Evolutionary conservation across 2,329 filamentous ascomycete species (phyloP).

Genomic region (Trichoderma polysporum): DNA sequence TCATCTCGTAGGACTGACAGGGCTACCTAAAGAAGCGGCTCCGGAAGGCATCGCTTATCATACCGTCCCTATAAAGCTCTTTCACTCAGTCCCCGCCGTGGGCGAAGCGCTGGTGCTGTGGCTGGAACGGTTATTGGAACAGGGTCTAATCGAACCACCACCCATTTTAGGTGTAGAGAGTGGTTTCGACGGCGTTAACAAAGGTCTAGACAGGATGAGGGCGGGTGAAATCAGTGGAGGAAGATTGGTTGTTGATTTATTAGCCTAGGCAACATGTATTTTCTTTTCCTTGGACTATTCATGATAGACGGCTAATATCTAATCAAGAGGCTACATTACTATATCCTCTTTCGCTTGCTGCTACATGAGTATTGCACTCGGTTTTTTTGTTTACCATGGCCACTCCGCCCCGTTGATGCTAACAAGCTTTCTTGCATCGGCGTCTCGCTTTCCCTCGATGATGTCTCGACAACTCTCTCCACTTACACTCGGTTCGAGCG

Average conservation of each 20-base stretch:
- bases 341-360: background rate
- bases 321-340: background rate
- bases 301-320: background rate
- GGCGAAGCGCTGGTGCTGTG: constrained; percentile 64
- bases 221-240: constrained; percentile 66
- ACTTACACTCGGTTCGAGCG: constrained; percentile 9
- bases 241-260: constrained; percentile 58
- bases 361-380: background rate
- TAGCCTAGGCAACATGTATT: background rate
- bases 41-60: constrained; percentile 54
- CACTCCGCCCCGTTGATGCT: background rate
- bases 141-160: constrained; percentile 55
- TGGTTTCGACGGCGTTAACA: constrained; percentile 66
- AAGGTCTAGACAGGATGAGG: constrained; percentile 64
- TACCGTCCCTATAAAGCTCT: constrained; percentile 72
- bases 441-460: constrained; percentile 21
- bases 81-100: constrained; percentile 65
- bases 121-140: constrained; percentile 64
- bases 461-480: constrained; percentile 19
- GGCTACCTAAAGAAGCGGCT: constrained; percentile 58
- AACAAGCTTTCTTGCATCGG: constrained; percentile 22
- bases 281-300: background rate
- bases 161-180: constrained; percentile 64
- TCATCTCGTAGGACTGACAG: constrained; percentile 68
- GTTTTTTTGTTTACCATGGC: background rate